Evolutionary conservation across 1,284 basidiomycete genomes (phyloP), one percentile per base, ranked within the genome.

Genomic region (Cutaneotrichosporon curvatum): DNA sequence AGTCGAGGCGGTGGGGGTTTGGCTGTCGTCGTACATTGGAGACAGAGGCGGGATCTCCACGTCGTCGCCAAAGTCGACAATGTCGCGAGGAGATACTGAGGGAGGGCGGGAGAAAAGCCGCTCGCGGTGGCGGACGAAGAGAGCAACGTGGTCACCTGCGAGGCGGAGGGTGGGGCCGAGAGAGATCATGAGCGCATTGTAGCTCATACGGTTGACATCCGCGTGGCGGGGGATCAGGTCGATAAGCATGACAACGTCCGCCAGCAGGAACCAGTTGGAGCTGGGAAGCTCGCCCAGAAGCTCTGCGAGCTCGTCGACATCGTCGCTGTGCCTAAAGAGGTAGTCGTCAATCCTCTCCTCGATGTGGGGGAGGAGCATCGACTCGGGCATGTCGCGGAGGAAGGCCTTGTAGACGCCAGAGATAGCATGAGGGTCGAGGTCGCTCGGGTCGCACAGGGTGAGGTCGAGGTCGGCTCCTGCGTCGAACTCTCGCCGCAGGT

Each of bases 391-490:
- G 59, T 76, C 74, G 48, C 76, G 61, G 20, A 78, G 56, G 55
- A 73, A 78, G 15, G 70, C 63, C 56, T 77, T 77, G 63, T 75
- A 76, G 16, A 74, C 75, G 32, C 87, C 87, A 28, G 91, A 82
- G 14, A 96, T 89, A 2, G 89, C 86, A 63, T 94, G 88, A 31
- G 89, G 89, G 65, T 94, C 89, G 25, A 94, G 73, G 59, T 92
- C 87, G 15, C 83, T 80, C 20, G 87, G 86, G 38, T 79, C 78
- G 57, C 81, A 84, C 53, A 80, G 78, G 22, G 75, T 72, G 71
- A 94, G 78, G 62, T 89, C 83, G 59, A 83, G 86, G 71, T 94
- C 89, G 41, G 82, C 84, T 79, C 85, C 88, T 20, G 80, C 79
- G 67, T 92, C 89, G 66, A 92, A 94, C 65, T 90, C 87, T 20